A percentile compares a stretch with the other conserved stretches of the same genome.
These are phyloP conservation scores for Citrullus mucosospermus DNA, from an alignment of 306 rosid genomes.

Conservation along the genomic window DNA sequence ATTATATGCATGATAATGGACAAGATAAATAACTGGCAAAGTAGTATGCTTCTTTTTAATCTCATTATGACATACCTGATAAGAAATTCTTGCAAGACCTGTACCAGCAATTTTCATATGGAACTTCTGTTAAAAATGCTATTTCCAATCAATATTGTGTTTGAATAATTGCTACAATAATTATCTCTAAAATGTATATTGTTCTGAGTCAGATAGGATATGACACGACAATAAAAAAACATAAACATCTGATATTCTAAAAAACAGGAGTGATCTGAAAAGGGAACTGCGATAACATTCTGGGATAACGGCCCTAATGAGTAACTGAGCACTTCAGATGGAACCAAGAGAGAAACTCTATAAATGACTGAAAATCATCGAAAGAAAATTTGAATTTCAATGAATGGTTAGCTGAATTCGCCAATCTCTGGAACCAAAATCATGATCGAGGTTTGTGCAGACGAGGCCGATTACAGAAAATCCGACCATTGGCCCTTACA, in stretches of 20 bases:
- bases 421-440: slow-evolving; percentile 11
- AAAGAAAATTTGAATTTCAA: background rate
- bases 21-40: background rate
- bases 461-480: slow-evolving; percentile 90
- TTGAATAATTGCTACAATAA: background rate
- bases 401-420: background rate
- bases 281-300: background rate
- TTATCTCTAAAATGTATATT: slow-evolving; percentile 1
- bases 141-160: background rate
- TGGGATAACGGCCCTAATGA: background rate
- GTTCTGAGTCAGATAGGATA: background rate
- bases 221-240: background rate
- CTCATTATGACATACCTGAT: background rate
- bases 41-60: background rate
- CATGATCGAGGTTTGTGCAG: slow-evolving; percentile 57
- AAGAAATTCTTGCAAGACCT: slow-evolving; percentile 1
- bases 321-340: background rate
- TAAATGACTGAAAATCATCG: background rate
- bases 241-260: background rate
- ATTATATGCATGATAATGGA: background rate
- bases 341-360: background rate
- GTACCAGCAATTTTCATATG: background rate
- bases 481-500: slow-evolving; percentile 79
- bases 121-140: background rate
- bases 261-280: background rate